Evolutionary conservation across 164 flowering plant genomes (phyloP), one percentile per base, ranked within the genome.

Genomic region (Taxillus chinensis): DNA sequence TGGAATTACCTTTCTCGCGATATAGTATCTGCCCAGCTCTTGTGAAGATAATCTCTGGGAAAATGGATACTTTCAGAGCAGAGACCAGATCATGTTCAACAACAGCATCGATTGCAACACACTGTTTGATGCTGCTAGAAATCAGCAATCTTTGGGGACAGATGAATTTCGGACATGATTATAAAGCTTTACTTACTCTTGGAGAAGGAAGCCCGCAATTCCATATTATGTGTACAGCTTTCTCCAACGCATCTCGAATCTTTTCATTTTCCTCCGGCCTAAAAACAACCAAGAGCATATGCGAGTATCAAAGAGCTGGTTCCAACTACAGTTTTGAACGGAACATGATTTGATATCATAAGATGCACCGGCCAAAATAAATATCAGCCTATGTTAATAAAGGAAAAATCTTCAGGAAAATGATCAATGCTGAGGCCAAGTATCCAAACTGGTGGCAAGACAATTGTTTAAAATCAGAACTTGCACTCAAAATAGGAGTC

Each of bases 131-230:
- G 37, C 3, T 43, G 37, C 4, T 43, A 9, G 3, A 39, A 8
- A 54, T 27, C 16, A 16, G 6, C n/a, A 7, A 17, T 46, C 2
- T 46, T 56, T 39, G 5, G 10, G 46, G 15, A 5, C 42, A 45
- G 10, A 17, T 10, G 27, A n/a, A 16, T 52, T 15, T 49, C 13
- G 11, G 27, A 61, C 27, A 38, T 15, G 54, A 39, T 4, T 15
- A 51, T 57, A 70, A 42, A 55, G 56, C 4, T 62, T 55, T 15
- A 57, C 89, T 76, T 73, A 92, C 98, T 63, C 99, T 82, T 15
- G 97, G 97, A 3, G 95, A 89, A 73, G 99, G 99, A 63, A 90
- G 75, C 65, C 86, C 72, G 67, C 92, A 87, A 69, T 89, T 84
- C 96, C 99, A 93, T 61, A 93, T 90, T 50, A 93, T 82, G 40